Base-by-base conservation (phyloP, 495 filamentous ascomycete species). In the Aspergillus cristatus region DNA sequence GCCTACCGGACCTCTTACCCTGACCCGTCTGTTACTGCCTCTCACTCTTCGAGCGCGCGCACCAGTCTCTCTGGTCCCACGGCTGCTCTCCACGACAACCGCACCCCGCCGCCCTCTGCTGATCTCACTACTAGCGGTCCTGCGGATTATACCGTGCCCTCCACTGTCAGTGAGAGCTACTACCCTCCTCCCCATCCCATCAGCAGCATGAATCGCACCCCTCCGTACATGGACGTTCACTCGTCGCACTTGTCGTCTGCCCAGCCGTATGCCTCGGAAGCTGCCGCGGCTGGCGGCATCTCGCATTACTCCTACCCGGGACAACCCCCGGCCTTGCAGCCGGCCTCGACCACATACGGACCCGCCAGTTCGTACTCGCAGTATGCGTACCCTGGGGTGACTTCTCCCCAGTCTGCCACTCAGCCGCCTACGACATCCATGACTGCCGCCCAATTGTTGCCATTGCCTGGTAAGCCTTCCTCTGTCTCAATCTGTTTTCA, bases 191-290 rank as follows among this genome's bases (percentile, higher is more conserved):
- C 55, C 17, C 55, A 50, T 29, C 49, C 54, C 8, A 51, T 86
- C 58, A 65, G 70, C 68, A 81, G 76, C 59, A 94, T 98, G 86
- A 94, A 96, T 65, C 78, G 83, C 51, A 67, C 72, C 32, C 79
- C 79, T 49, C 75, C 78, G 42, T 91, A 94, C 51, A 81, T 88
- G 77, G 89, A 93, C 45, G 86, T 81, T 32, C 75, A 90, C 53
- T 74, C 76, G 32, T 65, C 76, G 32, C 85, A 94, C 58, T 77
- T 95, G 71, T 88, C 87, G 42, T 75, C 80, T 37, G 81, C 79
- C 33, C 87, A 84, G 55, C 72, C 82, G 26, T 88, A 89, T 55
- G 72, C 81, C 38, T 80, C 83, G 0, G 83, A 89, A 51, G 81
- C 84, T 33, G 84, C 84, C 6, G 84, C 89, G 6, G 86, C 88